These are phyloP conservation scores for Fragilaria radians DNA, from an alignment of 108 stramenopile genomes.

Conservation along the genomic window DNA sequence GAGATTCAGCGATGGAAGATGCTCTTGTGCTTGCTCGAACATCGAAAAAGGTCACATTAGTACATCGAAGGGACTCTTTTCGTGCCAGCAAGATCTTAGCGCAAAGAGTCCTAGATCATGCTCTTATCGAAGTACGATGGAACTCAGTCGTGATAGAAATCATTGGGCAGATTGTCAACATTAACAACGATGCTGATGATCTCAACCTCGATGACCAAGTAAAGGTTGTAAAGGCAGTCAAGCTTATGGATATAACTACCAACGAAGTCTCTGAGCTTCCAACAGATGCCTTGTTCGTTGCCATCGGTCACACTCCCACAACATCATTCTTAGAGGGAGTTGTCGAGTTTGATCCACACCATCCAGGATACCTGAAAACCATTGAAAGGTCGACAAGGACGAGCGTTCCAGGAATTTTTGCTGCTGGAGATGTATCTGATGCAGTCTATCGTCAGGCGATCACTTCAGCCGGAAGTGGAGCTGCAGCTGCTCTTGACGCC, in stretches of 20 bases:
- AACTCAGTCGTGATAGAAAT: slow-evolving; percentile 75
- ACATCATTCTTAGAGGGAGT: slow-evolving; percentile 76
- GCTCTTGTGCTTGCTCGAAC: slow-evolving; percentile 88
- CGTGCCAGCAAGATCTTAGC: slow-evolving; percentile 87
- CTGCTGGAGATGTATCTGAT: slow-evolving; percentile 94
- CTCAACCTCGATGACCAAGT: slow-evolving; percentile 51
- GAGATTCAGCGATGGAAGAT: slow-evolving; percentile 96
- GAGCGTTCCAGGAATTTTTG: slow-evolving; percentile 89
- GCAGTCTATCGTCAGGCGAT: slow-evolving; percentile 92
- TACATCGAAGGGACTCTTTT: slow-evolving; percentile 89
- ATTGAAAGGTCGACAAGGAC: slow-evolving; percentile 59
- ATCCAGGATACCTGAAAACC: slow-evolving; percentile 75
- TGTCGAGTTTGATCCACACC: slow-evolving; percentile 78
- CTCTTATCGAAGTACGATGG: slow-evolving; percentile 77
- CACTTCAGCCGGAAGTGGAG: slow-evolving; percentile 91
- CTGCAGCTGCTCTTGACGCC: slow-evolving; percentile 92
- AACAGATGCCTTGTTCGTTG: slow-evolving; percentile 87
- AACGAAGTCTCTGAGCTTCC: slow-evolving; percentile 43
- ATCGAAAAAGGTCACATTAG: slow-evolving; percentile 70
- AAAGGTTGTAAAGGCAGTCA: slow-evolving; percentile 65
- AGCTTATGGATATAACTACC: slow-evolving; percentile 55
- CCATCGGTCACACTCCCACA: slow-evolving; percentile 92
- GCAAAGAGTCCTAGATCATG: slow-evolving; percentile 78
- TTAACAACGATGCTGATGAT: slow-evolving; percentile 23
- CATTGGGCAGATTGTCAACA: slow-evolving; percentile 42